phyloP scores from a whole-genome alignment of 495 filamentous ascomycete genomes.

The Schizothecium vesticola region DNA sequence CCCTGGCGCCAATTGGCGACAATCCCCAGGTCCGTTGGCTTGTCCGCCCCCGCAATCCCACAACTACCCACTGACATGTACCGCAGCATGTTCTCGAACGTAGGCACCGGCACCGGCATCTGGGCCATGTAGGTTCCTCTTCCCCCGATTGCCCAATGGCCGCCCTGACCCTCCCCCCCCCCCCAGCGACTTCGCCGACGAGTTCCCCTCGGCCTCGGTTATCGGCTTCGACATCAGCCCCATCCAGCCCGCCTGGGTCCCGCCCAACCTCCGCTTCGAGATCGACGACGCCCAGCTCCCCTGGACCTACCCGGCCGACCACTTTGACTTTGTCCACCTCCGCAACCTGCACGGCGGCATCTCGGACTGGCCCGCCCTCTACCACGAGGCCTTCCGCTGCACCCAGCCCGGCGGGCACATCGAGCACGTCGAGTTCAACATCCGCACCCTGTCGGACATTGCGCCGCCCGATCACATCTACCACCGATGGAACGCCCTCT shows the following conservation, averaged over 20 bases:
- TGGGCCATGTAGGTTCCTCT: constrained; percentile 35
- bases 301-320: neutral
- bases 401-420: constrained; percentile 9
- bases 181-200: constrained; percentile 54
- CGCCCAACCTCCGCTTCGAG: constrained; percentile 51
- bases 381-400: neutral
- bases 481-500: constrained; percentile 4
- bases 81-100: constrained; percentile 51
- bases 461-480: constrained; percentile 4
- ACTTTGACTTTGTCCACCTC: constrained; percentile 2
- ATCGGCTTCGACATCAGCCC: constrained; percentile 52
- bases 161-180: neutral
- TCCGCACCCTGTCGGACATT: constrained; percentile 1
- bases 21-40: constrained; percentile 17
- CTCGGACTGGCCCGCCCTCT: constrained; percentile 2
- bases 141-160: neutral
- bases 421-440: constrained; percentile 12
- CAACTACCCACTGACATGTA: neutral
- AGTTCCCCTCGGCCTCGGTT: constrained; percentile 45
- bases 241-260: constrained; percentile 44
- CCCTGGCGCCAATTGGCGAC: constrained; percentile 49
- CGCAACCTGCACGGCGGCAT: constrained; percentile 2
- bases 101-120: constrained; percentile 54
- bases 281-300: constrained; percentile 39
- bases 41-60: neutral